These are phyloP conservation scores for Fusarium subglutinans DNA, from an alignment of 2,329 filamentous ascomycete genomes.

Conservation along the genomic window DNA sequence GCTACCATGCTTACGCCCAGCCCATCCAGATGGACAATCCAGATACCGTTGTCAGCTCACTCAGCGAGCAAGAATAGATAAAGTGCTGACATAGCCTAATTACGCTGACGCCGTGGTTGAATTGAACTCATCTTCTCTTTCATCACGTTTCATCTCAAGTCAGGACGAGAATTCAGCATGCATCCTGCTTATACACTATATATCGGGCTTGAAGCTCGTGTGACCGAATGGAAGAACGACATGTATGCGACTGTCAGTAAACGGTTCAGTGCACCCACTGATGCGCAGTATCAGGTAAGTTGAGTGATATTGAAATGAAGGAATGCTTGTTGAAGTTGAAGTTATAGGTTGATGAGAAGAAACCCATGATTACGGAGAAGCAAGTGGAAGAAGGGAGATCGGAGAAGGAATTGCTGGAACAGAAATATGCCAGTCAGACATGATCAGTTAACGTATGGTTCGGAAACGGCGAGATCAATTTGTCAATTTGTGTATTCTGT, in stretches of 20 bases:
- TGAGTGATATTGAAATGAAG: accelerated
- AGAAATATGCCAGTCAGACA: background rate
- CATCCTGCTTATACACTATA: conserved; percentile 28
- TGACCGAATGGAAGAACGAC: conserved; percentile 4
- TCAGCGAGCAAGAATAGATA: background rate
- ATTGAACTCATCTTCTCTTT: background rate
- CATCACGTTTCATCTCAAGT: background rate
- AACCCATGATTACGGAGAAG: background rate
- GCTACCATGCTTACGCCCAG: background rate
- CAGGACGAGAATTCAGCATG: background rate
- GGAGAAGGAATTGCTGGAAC: background rate
- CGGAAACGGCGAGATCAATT: no score
- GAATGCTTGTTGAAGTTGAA: background rate
- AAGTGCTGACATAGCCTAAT: background rate
- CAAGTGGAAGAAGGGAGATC: conserved; percentile 10
- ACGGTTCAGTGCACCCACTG: background rate
- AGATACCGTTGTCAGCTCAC: conserved; percentile 10
- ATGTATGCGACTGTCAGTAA: background rate
- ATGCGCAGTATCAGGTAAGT: background rate
- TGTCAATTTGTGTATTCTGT: background rate
- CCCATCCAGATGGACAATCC: background rate
- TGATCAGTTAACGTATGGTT: background rate
- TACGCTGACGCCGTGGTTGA: background rate
- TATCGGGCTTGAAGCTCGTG: conserved; percentile 1
- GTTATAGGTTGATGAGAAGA: conserved; percentile 13